Evolutionary conservation across 2,329 filamentous ascomycete genomes (phyloP).

Genomic region (Coniochaeta pulveracea): DNA sequence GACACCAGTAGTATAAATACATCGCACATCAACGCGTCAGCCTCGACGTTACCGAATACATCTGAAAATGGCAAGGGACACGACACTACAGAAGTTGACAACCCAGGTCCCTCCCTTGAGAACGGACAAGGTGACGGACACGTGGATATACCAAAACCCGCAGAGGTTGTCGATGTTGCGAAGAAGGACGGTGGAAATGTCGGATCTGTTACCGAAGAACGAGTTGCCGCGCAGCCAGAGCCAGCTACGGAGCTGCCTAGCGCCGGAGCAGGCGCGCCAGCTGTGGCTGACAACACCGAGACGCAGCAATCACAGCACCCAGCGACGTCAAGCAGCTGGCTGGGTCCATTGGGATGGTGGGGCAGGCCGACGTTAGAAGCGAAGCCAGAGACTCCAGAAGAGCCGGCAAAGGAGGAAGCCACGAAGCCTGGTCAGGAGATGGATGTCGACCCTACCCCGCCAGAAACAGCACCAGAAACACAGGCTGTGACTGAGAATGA

Average conservation of each 20-base stretch:
- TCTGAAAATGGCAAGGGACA: conserved; percentile 13
- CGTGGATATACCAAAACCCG: neutral
- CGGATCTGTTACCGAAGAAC: too few species aligned
- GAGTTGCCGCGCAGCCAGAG: conserved; percentile 3
- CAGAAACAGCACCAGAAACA: conserved; percentile 8
- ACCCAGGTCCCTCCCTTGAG: neutral
- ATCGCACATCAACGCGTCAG: conserved; percentile 18
- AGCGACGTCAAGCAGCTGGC: conserved; percentile 35
- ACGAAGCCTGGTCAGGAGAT: conserved; percentile 9
- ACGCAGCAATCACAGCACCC: conserved; percentile 8
- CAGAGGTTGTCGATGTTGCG: conserved; percentile 8
- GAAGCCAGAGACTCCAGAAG: neutral
- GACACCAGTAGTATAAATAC: conserved; percentile 20
- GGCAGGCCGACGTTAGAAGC: conserved; percentile 6
- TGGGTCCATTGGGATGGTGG: conserved; percentile 34
- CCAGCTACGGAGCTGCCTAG: conserved; percentile 2
- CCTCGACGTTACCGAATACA: conserved; percentile 17
- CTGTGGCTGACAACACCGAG: neutral
- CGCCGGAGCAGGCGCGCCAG: neutral
- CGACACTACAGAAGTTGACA: neutral
- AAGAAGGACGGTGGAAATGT: neutral
- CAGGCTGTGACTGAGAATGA: conserved; percentile 7
- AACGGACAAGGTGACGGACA: conserved; percentile 6
- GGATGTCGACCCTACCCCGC: conserved; percentile 7
- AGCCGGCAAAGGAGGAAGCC: conserved; percentile 6